Evolutionary conservation across 1,139 yeast species (phyloP), one percentile per base, ranked within the genome.

Genomic region (Yamadazyma atlantica): DNA sequence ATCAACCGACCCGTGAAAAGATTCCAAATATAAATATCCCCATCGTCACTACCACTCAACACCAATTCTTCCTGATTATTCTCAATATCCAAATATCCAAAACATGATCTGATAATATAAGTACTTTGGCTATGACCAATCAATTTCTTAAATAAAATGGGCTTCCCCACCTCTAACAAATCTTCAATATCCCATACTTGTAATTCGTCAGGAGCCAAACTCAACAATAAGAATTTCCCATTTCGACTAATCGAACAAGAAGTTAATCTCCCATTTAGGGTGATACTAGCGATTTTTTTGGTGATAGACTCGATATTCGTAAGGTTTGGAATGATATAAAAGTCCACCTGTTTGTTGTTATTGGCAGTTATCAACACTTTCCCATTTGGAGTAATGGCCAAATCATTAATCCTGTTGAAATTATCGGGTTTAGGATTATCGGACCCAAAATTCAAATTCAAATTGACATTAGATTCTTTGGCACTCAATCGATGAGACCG

Each of bases 1-100:
- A 89, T 64, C 21, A 88, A 69, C 42, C 83, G 81, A 4, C 95
- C 92, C 16, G 82, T 80, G 38, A 74, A 73, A 29, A 85, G 69
- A 51, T 86, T 87, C 96, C 96, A 89, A 5, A 89, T 66, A 58
- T 82, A 88, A 4, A 88, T 74, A 42, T 75, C 71, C 0, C 92
- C 89, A 54, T 87, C 94, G 52, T 85, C 94, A 33, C 94, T 81
- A 1, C 97, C 97, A 49, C 90, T 80, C 13, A 85, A 64, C 0
- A 88, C 78, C 36, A 87, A 65, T 45, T 82, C 82, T 51, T 85
- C 95, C 42, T 78, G 73, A 25, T 68, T 68, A 3, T 75, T 46
- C 1, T 51, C 53, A 21, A 57, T 54, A 35, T 57, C 58, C 36
- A 65, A 55, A 45, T 70, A 70, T 0, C 96, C 96, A 57, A 89